phyloP scores from a whole-genome alignment of 31 red algal genomes.

The Odonthalia washingtoniensis region DNA sequence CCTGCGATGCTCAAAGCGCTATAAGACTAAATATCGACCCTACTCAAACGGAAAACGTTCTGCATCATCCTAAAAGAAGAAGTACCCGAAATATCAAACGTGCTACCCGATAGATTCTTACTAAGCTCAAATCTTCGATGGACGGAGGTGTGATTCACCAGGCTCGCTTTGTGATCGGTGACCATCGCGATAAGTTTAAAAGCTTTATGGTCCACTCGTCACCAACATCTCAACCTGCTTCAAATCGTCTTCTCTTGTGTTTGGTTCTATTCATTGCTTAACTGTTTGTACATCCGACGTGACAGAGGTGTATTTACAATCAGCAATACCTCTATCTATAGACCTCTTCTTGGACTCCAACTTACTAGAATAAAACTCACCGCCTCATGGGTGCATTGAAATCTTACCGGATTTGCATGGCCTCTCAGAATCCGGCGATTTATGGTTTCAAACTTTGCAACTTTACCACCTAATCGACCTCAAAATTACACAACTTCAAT shows the following conservation, averaged over 20 bases:
- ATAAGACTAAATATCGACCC: background rate
- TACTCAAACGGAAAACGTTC: conserved; percentile 39
- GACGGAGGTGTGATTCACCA: conserved; percentile 34
- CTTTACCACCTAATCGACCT: conserved; percentile 28
- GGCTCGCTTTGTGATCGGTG: conserved; percentile 43
- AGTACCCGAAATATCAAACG: conserved; percentile 30
- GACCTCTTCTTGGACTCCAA: conserved; percentile 36
- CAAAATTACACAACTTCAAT: background rate
- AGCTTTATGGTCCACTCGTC: conserved; percentile 48
- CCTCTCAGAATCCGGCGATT: too few species aligned
- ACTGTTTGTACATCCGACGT: conserved; percentile 46
- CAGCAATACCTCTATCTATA: conserved; percentile 22
- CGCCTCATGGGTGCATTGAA: conserved; percentile 15
- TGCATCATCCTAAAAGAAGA: conserved; percentile 37
- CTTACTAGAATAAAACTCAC: conserved; percentile 39
- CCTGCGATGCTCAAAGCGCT: conserved; percentile 27
- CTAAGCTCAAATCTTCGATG: conserved; percentile 42
- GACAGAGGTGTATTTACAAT: conserved; percentile 50
- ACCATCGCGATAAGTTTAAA: conserved; percentile 32
- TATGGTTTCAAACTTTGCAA: conserved; percentile 38
- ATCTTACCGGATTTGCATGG: conserved; percentile 43
- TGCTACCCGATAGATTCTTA: conserved; percentile 45
- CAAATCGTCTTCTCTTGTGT: conserved; percentile 27
- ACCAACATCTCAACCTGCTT: conserved; percentile 32
- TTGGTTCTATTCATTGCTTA: conserved; percentile 25